Evolutionary conservation across 257 asterid genomes (phyloP).

Genomic region (Solanum tacnaense): DNA sequence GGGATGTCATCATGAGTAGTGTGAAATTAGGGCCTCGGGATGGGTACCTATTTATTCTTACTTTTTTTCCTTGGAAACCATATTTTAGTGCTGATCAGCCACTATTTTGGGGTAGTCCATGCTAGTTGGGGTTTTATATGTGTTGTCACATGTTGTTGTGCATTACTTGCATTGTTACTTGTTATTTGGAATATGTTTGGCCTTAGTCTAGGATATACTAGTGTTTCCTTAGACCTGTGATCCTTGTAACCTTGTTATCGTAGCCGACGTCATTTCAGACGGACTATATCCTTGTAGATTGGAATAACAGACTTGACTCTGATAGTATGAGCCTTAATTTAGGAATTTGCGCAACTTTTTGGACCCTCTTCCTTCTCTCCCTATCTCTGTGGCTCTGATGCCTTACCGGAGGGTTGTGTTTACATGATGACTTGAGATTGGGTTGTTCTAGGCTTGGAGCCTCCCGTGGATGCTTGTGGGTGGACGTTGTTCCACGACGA

Average conservation of each 20-base stretch:
- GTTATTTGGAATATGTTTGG: background rate
- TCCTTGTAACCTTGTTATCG: background rate
- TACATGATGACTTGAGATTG: background rate
- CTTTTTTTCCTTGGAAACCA: background rate
- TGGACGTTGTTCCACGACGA: background rate
- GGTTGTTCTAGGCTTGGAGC: background rate
- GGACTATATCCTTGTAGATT: background rate
- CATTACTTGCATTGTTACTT: background rate
- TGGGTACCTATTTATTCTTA: background rate
- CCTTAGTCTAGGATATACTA: background rate
- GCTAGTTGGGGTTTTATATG: background rate
- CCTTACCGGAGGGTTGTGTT: background rate
- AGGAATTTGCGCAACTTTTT: background rate
- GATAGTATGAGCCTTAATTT: background rate
- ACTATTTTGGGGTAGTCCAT: background rate
- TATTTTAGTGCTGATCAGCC: no score
- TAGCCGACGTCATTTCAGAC: background rate
- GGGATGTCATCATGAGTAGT: background rate
- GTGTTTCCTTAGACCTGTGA: background rate
- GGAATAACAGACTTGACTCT: background rate
- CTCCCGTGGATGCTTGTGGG: background rate
- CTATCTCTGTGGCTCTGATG: background rate
- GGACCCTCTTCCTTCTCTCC: background rate
- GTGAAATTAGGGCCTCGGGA: no score
- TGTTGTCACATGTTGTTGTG: background rate